Conservation (phyloP, 148 eudicot species). For the Vaccinium darrowii region DNA sequence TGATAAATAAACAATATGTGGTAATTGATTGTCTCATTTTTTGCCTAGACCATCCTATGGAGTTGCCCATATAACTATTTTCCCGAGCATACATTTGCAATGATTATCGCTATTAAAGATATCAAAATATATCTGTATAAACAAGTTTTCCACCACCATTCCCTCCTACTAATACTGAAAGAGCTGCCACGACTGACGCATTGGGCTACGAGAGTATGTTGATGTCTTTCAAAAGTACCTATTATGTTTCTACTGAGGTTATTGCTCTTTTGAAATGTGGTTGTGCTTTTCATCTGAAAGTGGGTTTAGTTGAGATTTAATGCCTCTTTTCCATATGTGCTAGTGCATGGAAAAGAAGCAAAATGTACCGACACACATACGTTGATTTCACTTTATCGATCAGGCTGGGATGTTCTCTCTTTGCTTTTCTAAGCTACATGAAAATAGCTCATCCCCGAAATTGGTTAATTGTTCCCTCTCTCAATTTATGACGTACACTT, state of each 20-base stretch:
- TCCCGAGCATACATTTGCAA: neutral
- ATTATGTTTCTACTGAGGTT: neutral
- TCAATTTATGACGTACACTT: neutral
- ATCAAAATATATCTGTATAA: no score
- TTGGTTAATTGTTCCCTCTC: neutral
- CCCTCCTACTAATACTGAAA: neutral
- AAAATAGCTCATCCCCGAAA: neutral
- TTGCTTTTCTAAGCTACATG: neutral
- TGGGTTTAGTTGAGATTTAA: neutral
- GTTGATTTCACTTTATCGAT: neutral
- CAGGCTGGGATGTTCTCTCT: neutral
- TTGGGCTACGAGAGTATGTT: neutral
- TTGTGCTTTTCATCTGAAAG: neutral
- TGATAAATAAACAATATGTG: neutral
- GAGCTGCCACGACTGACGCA: neutral
- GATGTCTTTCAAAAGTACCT: neutral
- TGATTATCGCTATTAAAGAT: neutral
- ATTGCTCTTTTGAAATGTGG: neutral
- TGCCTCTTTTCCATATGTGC: neutral
- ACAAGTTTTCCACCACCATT: neutral
- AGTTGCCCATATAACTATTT: neutral
- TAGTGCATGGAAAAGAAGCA: neutral
- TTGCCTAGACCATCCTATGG: neutral
- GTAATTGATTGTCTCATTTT: neutral
- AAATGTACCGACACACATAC: neutral